A percentile compares a stretch with the other conserved stretches of the same genome.
Evolutionary conservation across 2,329 filamentous ascomycete species (phyloP).

Genomic region (Cryphonectria parasitica): DNA sequence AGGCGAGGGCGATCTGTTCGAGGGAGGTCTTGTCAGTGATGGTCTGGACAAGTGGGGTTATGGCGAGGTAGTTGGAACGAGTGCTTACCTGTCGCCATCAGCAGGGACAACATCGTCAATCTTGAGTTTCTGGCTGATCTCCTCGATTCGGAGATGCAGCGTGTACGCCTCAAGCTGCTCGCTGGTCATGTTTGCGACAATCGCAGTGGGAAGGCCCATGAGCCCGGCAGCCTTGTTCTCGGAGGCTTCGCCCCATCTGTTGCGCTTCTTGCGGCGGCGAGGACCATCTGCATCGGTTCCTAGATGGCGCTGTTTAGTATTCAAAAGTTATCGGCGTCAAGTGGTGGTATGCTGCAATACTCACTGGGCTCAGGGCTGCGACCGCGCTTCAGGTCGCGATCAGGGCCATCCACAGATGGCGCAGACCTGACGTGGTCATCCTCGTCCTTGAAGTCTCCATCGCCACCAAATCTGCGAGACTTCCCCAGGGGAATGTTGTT

Average conservation of each 20-base stretch:
- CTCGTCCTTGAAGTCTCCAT: conserved; percentile 25
- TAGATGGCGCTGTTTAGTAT: conserved; percentile 36
- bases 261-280: conserved; percentile 94
- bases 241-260: conserved; percentile 94
- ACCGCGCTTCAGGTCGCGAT: conserved; percentile 76
- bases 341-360: conserved; percentile 36
- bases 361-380: conserved; percentile 85
- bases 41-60: background rate
- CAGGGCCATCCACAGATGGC: conserved; percentile 34
- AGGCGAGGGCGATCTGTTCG: conserved; percentile 86
- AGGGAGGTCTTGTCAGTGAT: conserved; percentile 30
- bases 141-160: conserved; percentile 93
- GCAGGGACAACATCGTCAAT: conserved; percentile 99
- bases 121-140: conserved; percentile 98
- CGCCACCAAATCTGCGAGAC: conserved; percentile 73
- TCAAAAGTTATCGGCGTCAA: background rate
- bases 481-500: conserved; percentile 97
- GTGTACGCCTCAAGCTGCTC: conserved; percentile 98
- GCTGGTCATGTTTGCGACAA: conserved; percentile 96
- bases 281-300: conserved; percentile 71
- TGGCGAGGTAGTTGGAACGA: background rate
- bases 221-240: conserved; percentile 98
- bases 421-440: conserved; percentile 32
- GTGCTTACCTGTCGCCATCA: conserved; percentile 87
- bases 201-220: conserved; percentile 96